Evolutionary conservation across 768 basidiomycete genomes (phyloP).

Genomic region (Hebeloma cylindrosporum): DNA sequence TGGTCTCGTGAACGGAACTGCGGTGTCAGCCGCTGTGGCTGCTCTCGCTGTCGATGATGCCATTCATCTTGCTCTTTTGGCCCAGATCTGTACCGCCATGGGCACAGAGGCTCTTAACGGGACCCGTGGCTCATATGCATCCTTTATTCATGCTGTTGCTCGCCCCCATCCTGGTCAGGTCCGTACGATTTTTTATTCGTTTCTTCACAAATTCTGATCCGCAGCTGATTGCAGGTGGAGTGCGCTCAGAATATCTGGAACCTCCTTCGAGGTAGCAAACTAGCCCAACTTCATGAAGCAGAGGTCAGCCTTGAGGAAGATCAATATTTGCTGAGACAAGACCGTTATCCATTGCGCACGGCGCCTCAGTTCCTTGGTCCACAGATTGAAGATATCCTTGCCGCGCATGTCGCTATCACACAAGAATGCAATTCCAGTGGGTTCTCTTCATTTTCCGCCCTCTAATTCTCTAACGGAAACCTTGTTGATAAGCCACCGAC

Average conservation of each 20-base stretch:
- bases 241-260: conserved; percentile 61
- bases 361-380: conserved; percentile 80
- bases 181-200: conserved; percentile 9
- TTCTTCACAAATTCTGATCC: neutral
- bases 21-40: conserved; percentile 72
- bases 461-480: conserved; percentile 3
- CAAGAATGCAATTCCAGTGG: conserved; percentile 79
- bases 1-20: conserved; percentile 74
- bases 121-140: conserved; percentile 57
- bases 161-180: conserved; percentile 83
- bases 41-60: conserved; percentile 73
- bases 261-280: conserved; percentile 58
- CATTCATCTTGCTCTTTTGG: conserved; percentile 55
- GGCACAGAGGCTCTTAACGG: conserved; percentile 77
- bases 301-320: conserved; percentile 68
- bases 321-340: conserved; percentile 69
- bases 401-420: conserved; percentile 56
- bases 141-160: conserved; percentile 72
- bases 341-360: conserved; percentile 68
- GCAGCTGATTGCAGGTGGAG: conserved; percentile 46
- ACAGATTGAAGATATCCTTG: conserved; percentile 71
- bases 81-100: conserved; percentile 78
- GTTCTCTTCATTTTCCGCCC: conserved; percentile 21
- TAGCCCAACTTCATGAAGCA: conserved; percentile 60
- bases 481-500: conserved; percentile 61